Conservation (phyloP, 768 basidiomycete genomes). For the Cubamyces sp. region DNA sequence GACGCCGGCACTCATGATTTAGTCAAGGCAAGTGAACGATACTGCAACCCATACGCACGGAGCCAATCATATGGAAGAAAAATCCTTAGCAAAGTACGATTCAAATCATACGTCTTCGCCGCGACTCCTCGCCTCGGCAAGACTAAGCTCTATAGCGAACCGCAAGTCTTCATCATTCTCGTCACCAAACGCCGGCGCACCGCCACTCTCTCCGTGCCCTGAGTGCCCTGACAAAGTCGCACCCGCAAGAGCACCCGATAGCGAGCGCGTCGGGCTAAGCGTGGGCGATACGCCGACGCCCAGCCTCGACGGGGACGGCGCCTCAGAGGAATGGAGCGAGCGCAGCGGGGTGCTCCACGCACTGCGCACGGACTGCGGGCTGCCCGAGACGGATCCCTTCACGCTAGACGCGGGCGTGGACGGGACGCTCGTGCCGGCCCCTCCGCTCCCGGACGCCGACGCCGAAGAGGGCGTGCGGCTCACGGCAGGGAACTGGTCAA, state of each 20-base stretch:
- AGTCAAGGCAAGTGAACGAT: too few species aligned
- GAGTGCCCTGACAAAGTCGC: not conserved
- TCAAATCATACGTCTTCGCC: conserved; percentile 32
- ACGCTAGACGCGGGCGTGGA: conserved; percentile 20
- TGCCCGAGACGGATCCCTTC: conserved; percentile 27
- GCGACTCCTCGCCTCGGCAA: conserved; percentile 59
- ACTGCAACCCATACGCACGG: not conserved
- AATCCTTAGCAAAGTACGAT: not conserved
- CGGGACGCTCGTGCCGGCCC: conserved; percentile 21
- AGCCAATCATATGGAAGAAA: not conserved
- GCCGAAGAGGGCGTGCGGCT: conserved; percentile 37
- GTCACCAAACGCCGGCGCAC: conserved; percentile 23
- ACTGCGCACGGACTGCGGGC: conserved; percentile 30
- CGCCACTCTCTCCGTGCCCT: not conserved
- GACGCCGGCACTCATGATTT: too few species aligned
- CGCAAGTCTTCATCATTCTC: conserved; percentile 67
- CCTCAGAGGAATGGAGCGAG: conserved; percentile 27
- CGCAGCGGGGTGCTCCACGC: conserved; percentile 40
- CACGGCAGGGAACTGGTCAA: conserved; percentile 40
- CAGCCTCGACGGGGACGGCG: conserved; percentile 25
- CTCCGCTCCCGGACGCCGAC: conserved; percentile 25
- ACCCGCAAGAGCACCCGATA: not conserved
- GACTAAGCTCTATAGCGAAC: conserved; percentile 70
- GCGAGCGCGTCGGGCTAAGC: conserved; percentile 14
- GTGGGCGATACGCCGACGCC: conserved; percentile 10